Evolutionary conservation across 352 stramenopile species (phyloP).

Genomic region (Phytophthora boehmeriae): DNA sequence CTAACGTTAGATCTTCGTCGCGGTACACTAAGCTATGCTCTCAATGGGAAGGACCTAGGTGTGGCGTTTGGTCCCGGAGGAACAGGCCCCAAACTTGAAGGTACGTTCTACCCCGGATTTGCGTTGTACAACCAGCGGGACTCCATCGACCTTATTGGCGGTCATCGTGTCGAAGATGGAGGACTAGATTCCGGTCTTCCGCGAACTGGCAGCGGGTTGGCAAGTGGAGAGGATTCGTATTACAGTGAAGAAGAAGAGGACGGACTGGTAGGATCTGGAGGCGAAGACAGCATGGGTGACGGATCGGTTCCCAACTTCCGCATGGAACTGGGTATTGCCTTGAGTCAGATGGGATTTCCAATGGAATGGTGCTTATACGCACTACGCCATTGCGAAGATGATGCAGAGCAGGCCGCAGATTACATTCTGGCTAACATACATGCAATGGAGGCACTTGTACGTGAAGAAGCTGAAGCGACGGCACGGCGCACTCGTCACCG

Average conservation of each 20-base stretch:
- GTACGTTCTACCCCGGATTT: conserved; percentile 87
- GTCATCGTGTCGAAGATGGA: conserved; percentile 82
- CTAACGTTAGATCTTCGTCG: conserved; percentile 85
- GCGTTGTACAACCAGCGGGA: conserved; percentile 90
- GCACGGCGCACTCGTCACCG: conserved; percentile 57
- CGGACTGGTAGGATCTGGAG: conserved; percentile 26
- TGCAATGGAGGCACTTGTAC: conserved; percentile 77
- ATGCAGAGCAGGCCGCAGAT: conserved; percentile 80
- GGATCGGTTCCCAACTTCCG: conserved; percentile 79
- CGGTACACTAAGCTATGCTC: conserved; percentile 84
- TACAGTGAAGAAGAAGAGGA: conserved; percentile 88
- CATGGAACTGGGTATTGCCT: conserved; percentile 76
- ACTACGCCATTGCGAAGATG: conserved; percentile 81
- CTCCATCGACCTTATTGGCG: conserved; percentile 84
- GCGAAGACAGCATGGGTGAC: conserved; percentile 36
- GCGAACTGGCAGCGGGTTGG: conserved; percentile 38
- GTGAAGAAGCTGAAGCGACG: conserved; percentile 68
- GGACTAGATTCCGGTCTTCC: conserved; percentile 33
- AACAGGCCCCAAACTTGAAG: conserved; percentile 85
- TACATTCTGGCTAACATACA: conserved; percentile 89
- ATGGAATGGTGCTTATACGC: conserved; percentile 91
- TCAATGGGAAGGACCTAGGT: conserved; percentile 90
- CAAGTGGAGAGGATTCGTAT: conserved; percentile 69
- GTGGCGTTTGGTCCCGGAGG: conserved; percentile 89
- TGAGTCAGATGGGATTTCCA: conserved; percentile 88